phyloP scores from a whole-genome alignment of 192 early-diverging fungal genomes.

The Backusella liffmaniae region DNA sequence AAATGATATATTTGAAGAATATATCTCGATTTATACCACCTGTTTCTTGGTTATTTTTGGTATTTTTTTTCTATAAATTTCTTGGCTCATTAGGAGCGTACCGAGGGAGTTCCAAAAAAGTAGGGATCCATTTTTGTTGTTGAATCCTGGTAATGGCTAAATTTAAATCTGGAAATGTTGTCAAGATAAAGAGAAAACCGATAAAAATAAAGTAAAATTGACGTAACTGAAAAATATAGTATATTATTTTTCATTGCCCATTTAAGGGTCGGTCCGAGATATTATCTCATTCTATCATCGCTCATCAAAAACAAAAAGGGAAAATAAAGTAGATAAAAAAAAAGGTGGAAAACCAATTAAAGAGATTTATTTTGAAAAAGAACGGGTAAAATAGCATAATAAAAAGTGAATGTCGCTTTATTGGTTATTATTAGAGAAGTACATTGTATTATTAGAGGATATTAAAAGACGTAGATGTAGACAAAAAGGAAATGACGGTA shows the following conservation, averaged over 20 bases:
- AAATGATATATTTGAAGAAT: not conserved
- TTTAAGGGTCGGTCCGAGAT: not conserved
- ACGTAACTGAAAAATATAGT: not conserved
- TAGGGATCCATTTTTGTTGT: not conserved
- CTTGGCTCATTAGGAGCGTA: not conserved
- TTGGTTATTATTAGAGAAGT: not conserved
- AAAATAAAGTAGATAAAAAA: not conserved
- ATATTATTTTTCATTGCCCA: not conserved
- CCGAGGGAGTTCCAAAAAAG: not conserved
- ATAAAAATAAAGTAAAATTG: not conserved
- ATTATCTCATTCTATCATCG: not conserved
- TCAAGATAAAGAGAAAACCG: not conserved
- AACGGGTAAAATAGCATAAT: not conserved
- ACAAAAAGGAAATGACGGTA: not conserved
- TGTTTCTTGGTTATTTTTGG: not conserved
- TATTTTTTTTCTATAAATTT: not conserved
- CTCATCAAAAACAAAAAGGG: not conserved
- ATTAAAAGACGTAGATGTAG: not conserved
- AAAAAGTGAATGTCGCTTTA: not conserved
- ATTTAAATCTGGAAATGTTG: not conserved
- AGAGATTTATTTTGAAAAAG: not conserved
- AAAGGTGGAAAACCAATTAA: not conserved
- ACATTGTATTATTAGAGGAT: not conserved
- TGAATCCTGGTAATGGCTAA: conserved; percentile 4
- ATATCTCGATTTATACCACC: not conserved